phyloP scores from a whole-genome alignment of 805 yeast species.

The Metschnikowia anglica region DNA sequence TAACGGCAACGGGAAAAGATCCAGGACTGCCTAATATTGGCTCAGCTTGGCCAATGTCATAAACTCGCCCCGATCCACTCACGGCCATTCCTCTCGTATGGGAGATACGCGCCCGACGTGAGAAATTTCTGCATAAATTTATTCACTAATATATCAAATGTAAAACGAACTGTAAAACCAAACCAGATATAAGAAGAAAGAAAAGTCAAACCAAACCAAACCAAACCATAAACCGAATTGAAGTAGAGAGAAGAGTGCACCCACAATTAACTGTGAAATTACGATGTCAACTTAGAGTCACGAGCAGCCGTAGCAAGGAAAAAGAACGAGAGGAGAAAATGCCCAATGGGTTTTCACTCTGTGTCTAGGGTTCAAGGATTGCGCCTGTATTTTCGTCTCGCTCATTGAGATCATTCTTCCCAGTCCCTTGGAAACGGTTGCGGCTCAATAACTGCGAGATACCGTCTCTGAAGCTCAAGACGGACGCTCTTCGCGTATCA shows the following conservation, averaged over 20 bases:
- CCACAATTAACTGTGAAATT: background rate
- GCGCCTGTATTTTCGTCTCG: slow-evolving; percentile 18
- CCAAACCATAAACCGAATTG: background rate
- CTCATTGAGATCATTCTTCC: slow-evolving; percentile 19
- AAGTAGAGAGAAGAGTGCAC: too few relatives aligned
- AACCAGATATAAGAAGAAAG: background rate
- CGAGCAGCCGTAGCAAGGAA: background rate
- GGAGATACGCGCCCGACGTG: background rate
- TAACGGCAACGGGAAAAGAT: slow-evolving; percentile 1
- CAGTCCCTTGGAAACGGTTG: slow-evolving; percentile 5
- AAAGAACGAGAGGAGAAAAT: too few relatives aligned
- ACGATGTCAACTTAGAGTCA: background rate
- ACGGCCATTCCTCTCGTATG: background rate
- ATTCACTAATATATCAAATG: slow-evolving; percentile 6
- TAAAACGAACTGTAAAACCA: background rate
- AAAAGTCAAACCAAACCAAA: slow-evolving; percentile 3
- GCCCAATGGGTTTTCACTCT: background rate
- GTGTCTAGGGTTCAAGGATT: slow-evolving; percentile 16
- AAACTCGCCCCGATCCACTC: too few relatives aligned
- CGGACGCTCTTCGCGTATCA: slow-evolving; percentile 2
- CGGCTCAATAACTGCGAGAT: slow-evolving; percentile 7
- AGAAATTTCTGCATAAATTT: slow-evolving; percentile 7
- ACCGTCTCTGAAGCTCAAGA: slow-evolving; percentile 12
- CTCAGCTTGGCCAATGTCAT: too few relatives aligned
- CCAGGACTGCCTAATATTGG: slow-evolving; percentile 1